These are phyloP conservation scores for Acanthamoeba lenticulata DNA, from an alignment of 208 protist species.

Conservation along the genomic window DNA sequence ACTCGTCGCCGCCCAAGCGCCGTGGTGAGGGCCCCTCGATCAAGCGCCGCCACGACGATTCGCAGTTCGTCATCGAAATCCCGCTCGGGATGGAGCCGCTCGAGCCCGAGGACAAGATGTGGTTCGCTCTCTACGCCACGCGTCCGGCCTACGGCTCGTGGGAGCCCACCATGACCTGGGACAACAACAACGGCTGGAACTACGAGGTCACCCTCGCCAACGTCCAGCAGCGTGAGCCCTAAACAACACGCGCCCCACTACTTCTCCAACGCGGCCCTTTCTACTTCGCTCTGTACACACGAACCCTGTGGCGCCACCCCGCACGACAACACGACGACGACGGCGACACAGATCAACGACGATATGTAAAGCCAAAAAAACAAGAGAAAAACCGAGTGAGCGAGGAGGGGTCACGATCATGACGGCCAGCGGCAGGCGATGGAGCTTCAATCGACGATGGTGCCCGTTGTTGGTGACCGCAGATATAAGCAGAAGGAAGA, in stretches of 20 bases:
- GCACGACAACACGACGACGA: too few species aligned
- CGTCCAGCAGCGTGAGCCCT: not conserved
- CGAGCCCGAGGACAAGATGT: constrained; percentile 50
- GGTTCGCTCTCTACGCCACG: constrained; percentile 50
- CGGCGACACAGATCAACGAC: too few species aligned
- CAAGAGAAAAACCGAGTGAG: too few species aligned
- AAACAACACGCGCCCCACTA: not conserved
- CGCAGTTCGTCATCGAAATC: constrained; percentile 47
- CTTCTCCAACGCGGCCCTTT: too few species aligned
- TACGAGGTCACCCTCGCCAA: constrained; percentile 43
- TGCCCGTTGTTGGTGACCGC: too few species aligned
- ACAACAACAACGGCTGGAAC: constrained; percentile 64
- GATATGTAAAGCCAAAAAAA: too few species aligned
- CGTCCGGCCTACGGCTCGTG: not conserved
- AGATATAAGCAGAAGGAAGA: not conserved
- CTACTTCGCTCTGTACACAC: not conserved
- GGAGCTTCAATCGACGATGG: too few species aligned
- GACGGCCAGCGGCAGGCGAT: too few species aligned
- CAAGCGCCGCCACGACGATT: constrained; percentile 5
- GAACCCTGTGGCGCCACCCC: not conserved
- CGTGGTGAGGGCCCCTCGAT: not conserved
- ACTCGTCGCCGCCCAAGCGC: not conserved
- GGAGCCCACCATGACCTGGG: constrained; percentile 23
- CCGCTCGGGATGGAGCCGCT: constrained; percentile 14
- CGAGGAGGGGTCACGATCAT: too few species aligned